Evolutionary conservation across 2,329 filamentous ascomycete genomes (phyloP).

Genomic region (Periconia sp.): DNA sequence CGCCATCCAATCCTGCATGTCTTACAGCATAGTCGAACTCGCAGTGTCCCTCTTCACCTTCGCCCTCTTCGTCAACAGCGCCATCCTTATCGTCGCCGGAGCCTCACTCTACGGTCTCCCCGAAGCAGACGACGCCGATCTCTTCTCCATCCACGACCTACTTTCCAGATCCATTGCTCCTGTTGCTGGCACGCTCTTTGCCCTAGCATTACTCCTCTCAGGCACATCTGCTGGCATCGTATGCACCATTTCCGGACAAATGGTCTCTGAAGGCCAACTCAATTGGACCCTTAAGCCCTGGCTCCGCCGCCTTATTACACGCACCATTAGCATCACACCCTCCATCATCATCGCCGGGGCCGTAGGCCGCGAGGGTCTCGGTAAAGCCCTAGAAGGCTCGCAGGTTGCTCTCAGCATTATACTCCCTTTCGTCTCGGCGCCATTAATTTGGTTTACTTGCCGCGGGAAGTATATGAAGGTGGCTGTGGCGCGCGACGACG

Average conservation of each 20-base stretch:
- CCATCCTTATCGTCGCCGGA: slow-evolving; percentile 82
- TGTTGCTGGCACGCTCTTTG: slow-evolving; percentile 82
- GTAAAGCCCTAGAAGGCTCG: slow-evolving; percentile 73
- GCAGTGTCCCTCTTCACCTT: slow-evolving; percentile 78
- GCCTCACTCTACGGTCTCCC: slow-evolving; percentile 69
- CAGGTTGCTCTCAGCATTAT: slow-evolving; percentile 82
- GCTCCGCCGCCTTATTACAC: slow-evolving; percentile 78
- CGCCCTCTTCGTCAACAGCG: slow-evolving; percentile 82
- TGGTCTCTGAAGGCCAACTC: slow-evolving; percentile 84
- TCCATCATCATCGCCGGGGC: slow-evolving; percentile 83
- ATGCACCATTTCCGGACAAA: slow-evolving; percentile 88
- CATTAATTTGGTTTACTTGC: slow-evolving; percentile 85
- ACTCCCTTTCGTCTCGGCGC: slow-evolving; percentile 81
- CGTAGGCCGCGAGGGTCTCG: slow-evolving; percentile 73
- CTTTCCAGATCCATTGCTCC: slow-evolving; percentile 72
- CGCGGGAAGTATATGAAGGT: slow-evolving; percentile 81
- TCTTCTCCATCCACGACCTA: slow-evolving; percentile 82
- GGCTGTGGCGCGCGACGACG: slow-evolving; percentile 34
- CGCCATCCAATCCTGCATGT: slow-evolving; percentile 76
- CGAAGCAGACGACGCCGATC: slow-evolving; percentile 71
- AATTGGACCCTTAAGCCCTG: slow-evolving; percentile 77
- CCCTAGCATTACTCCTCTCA: slow-evolving; percentile 78
- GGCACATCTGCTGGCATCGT: slow-evolving; percentile 84
- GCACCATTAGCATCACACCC: slow-evolving; percentile 80
- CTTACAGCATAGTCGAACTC: slow-evolving; percentile 74